Conservation (phyloP, 2,329 filamentous ascomycete genomes). For the Scedosporium dehoogii region DNA sequence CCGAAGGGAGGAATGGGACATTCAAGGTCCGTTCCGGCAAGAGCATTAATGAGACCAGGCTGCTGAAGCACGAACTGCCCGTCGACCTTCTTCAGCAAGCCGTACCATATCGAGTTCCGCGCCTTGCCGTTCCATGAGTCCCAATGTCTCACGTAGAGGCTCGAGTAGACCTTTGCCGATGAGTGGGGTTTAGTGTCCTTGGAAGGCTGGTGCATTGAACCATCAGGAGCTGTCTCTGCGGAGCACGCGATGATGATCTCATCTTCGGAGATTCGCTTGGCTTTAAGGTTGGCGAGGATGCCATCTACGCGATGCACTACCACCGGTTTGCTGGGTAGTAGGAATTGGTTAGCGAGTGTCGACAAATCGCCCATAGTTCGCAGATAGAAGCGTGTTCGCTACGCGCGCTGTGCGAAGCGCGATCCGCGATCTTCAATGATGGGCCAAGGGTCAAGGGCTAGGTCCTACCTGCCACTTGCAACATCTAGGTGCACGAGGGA, state of each 20-base stretch:
- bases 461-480: constrained; percentile 7
- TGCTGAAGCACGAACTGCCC: constrained; percentile 30
- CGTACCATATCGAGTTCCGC: constrained; percentile 64
- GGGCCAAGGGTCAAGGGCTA: too few species aligned
- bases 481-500: constrained; percentile 29
- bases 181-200: constrained; percentile 49
- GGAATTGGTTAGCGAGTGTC: neutral
- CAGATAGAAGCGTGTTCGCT: neutral
- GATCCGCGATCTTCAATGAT: too few species aligned
- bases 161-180: constrained; percentile 61
- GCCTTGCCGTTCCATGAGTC: constrained; percentile 64
- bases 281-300: constrained; percentile 48
- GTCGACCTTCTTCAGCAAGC: constrained; percentile 40
- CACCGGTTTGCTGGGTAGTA: constrained; percentile 1
- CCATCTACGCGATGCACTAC: constrained; percentile 21
- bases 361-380: too few species aligned
- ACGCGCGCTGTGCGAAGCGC: too few species aligned
- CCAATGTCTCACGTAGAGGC: constrained; percentile 75
- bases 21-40: constrained; percentile 49
- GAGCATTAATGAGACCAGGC: constrained; percentile 49
- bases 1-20: constrained; percentile 71
- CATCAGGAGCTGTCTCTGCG: constrained; percentile 57
- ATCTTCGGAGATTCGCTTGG: constrained; percentile 37
- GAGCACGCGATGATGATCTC: constrained; percentile 47
- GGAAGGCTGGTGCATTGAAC: constrained; percentile 57